Base-by-base conservation (phyloP, 441 rosid genomes). In the Adansonia rubrostipa region DNA sequence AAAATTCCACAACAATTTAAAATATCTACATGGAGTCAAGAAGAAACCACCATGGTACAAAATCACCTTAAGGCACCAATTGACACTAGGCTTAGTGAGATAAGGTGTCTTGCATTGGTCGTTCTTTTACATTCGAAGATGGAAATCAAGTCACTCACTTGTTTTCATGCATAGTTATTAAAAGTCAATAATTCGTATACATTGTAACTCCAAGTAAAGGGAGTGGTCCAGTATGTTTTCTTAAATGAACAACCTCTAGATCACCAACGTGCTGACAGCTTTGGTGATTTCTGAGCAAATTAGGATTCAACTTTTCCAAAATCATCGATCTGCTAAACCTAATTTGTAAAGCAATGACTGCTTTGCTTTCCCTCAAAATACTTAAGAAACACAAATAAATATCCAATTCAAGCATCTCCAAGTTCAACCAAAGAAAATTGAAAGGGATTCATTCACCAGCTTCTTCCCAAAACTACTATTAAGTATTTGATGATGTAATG, bases 331-430 rank as follows among this genome's bases (percentile, higher is more conserved):
- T 47, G 2, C 15, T 14, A 63, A 47, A 61, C 22, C 45, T 22
- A 71, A 51, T 47, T 13, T 15, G 9, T 24, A 62, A 61, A 48
- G 42, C 24, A 22, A 62, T 47, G 15, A 63, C 6, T 28, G 33
- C 33, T 28, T 28, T 3, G 24, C 24, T 15, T 28, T 17, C 33
- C 66, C 8, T 6, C 20, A 6, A 40, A 74, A 10, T 15, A 64
- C 42, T 36, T 44, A 24, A 15, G 48, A 75, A 69, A 56, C 66
- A 71, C 22, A 19, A 71, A 56, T 9, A 64, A 28, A 33, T 66
- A 50, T 53, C 68, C 61, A 76, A 63, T 22, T 76, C 58, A 64
- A 51, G 20, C 7, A 28, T 36, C 62, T 62, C 50, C 17, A 33
- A 45, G 53, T 47, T 28, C 48, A 53, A 56, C 45, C 9, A 73